Conservation (phyloP, 495 filamentous ascomycete genomes). For the Trichoderma asperelloides region DNA sequence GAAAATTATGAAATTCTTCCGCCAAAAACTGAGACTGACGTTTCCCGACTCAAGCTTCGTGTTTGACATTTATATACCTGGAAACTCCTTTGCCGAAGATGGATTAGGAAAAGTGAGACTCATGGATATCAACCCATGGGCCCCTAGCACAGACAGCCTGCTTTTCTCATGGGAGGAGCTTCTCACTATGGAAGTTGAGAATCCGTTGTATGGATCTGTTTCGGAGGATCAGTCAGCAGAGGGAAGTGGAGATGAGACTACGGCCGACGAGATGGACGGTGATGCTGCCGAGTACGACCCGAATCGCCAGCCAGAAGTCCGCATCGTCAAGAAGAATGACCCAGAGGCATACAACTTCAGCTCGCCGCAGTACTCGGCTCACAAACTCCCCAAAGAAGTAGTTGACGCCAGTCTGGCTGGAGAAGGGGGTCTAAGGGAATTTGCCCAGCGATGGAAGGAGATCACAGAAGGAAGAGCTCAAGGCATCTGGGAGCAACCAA, state of each 20-base stretch:
- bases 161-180: conserved; percentile 90
- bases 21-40: conserved; percentile 54
- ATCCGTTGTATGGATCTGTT: conserved; percentile 12
- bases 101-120: conserved; percentile 58
- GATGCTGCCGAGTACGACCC: conserved; percentile 44
- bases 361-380: conserved; percentile 83
- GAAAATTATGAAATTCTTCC: conserved; percentile 64
- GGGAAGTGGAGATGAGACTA: conserved; percentile 17
- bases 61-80: conserved; percentile 87
- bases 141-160: conserved; percentile 75
- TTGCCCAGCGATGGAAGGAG: conserved; percentile 78
- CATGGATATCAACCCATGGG: conserved; percentile 95
- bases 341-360: conserved; percentile 79
- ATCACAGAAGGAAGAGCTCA: conserved; percentile 28
- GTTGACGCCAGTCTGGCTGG: conserved; percentile 81
- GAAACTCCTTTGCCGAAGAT: conserved; percentile 47
- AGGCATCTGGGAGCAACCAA: conserved; percentile 6
- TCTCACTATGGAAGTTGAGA: conserved; percentile 53
- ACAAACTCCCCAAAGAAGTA: conserved; percentile 90
- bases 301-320: conserved; percentile 62
- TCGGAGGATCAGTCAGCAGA: conserved; percentile 17
- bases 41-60: conserved; percentile 80
- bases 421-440: conserved; percentile 67
- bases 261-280: conserved; percentile 25
- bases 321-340: conserved; percentile 73